Percentiles rank a stretch among this genome's conserved stretches.
These are phyloP conservation scores for Colletotrichum musae DNA, from an alignment of 2,329 filamentous ascomycete genomes.

Conservation along the genomic window DNA sequence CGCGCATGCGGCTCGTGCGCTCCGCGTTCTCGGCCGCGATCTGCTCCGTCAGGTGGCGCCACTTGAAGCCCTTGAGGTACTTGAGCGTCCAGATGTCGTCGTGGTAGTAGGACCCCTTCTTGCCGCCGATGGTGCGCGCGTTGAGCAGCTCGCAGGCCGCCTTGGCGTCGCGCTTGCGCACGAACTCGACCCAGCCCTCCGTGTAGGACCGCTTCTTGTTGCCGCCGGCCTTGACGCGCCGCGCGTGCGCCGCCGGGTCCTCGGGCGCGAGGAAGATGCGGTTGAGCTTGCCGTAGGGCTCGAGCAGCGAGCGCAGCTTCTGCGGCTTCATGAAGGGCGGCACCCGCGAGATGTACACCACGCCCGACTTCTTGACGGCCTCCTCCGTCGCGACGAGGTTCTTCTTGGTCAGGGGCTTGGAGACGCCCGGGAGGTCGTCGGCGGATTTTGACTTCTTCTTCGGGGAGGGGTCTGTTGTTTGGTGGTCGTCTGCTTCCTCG, in stretches of 20 bases:
- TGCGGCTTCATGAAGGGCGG: slow-evolving; percentile 91
- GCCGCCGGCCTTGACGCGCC: slow-evolving; percentile 79
- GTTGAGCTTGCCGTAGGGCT: slow-evolving; percentile 82
- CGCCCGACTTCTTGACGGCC: slow-evolving; percentile 80
- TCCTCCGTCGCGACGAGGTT: slow-evolving; percentile 76
- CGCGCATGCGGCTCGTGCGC: slow-evolving; percentile 79
- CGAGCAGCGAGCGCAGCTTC: slow-evolving; percentile 81
- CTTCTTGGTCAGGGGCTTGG: slow-evolving; percentile 73
- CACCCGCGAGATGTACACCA: slow-evolving; percentile 86
- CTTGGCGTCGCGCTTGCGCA: slow-evolving; percentile 82
- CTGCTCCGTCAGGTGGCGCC: slow-evolving; percentile 81
- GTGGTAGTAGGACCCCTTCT: slow-evolving; percentile 86
- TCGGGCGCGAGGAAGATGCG: slow-evolving; percentile 86
- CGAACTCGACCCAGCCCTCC: slow-evolving; percentile 90
- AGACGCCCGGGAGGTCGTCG: slow-evolving; percentile 61
- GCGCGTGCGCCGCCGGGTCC: slow-evolving; percentile 75
- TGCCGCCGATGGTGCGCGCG: slow-evolving; percentile 83
- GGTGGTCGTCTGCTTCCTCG: slow-evolving; percentile 41
- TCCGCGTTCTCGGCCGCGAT: slow-evolving; percentile 88
- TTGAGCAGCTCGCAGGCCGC: slow-evolving; percentile 83
- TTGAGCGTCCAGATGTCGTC: slow-evolving; percentile 90
- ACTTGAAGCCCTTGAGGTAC: slow-evolving; percentile 89
- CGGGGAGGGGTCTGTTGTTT: slow-evolving; percentile 37
- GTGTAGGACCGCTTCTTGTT: slow-evolving; percentile 88
- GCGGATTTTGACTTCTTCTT: slow-evolving; percentile 47